These are phyloP conservation scores for Aspergillus sp. DNA, from an alignment of 2,329 filamentous ascomycete species.

Conservation along the genomic window DNA sequence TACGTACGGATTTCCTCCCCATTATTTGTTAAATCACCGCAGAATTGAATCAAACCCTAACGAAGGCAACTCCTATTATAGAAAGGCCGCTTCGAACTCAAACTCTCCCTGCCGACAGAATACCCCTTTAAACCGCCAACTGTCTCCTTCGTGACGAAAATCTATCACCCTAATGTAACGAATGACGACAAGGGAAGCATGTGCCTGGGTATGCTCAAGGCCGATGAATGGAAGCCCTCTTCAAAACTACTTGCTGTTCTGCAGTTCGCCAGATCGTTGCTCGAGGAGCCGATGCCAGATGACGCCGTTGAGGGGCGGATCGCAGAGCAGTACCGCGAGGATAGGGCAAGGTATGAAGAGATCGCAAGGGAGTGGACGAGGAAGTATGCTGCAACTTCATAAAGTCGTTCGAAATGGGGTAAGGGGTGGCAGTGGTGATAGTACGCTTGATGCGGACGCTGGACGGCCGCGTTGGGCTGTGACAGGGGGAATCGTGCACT, in stretches of 20 bases:
- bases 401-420: not conserved
- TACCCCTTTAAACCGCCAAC: conserved; percentile 89
- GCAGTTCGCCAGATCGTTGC: conserved; percentile 70
- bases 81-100: conserved; percentile 72
- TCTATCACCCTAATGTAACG: conserved; percentile 94
- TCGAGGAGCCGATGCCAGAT: conserved; percentile 80
- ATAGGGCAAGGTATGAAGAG: conserved; percentile 70
- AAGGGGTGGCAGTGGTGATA: not conserved
- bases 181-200: conserved; percentile 83
- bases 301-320: conserved; percentile 86
- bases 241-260: conserved; percentile 75
- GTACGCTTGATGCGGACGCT: conserved; percentile 9
- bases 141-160: conserved; percentile 79
- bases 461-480: conserved; percentile 11
- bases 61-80: conserved; percentile 28
- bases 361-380: conserved; percentile 71
- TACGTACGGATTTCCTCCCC: conserved; percentile 49
- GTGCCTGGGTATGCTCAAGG: conserved; percentile 79
- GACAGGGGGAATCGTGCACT: not conserved
- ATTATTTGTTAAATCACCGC: not conserved
- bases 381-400: conserved; percentile 61
- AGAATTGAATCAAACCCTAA: not conserved
- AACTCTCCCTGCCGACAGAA: conserved; percentile 70
- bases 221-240: conserved; percentile 89
- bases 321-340: conserved; percentile 76